These are phyloP conservation scores for Theileria annulata DNA, from an alignment of 169 alveolate genomes.

Conservation along the genomic window DNA sequence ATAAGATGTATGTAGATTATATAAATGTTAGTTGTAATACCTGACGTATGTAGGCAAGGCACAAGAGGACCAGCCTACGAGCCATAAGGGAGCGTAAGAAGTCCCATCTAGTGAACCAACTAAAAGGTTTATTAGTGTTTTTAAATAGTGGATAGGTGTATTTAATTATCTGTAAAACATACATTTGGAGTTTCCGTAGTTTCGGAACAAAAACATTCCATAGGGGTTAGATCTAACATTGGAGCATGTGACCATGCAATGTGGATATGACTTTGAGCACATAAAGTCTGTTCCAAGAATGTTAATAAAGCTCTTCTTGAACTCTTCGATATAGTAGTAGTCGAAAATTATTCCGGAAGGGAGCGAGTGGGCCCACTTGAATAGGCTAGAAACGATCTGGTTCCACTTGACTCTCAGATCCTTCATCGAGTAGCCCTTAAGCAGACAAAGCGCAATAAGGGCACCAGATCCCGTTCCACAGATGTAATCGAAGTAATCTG, in stretches of 20 bases:
- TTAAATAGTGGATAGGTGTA: too few species aligned
- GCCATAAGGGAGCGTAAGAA: slow-evolving; percentile 79
- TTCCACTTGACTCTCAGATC: slow-evolving; percentile 67
- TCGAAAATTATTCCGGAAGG: slow-evolving; percentile 79
- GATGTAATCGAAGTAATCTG: slow-evolving; percentile 76
- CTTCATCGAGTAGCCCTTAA: slow-evolving; percentile 67
- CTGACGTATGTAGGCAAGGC: slow-evolving; percentile 80
- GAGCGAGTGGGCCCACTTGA: slow-evolving; percentile 70
- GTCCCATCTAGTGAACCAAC: slow-evolving; percentile 71
- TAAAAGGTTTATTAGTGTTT: neutral
- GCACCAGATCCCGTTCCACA: slow-evolving; percentile 83
- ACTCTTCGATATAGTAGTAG: slow-evolving; percentile 59
- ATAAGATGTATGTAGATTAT: neutral
- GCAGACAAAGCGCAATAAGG: slow-evolving; percentile 69
- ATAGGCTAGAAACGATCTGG: slow-evolving; percentile 52
- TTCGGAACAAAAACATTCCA: slow-evolving; percentile 72
- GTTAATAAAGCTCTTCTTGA: slow-evolving; percentile 59
- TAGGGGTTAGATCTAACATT: slow-evolving; percentile 76
- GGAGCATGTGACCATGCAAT: slow-evolving; percentile 77
- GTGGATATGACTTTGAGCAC: slow-evolving; percentile 45
- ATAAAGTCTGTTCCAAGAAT: slow-evolving; percentile 69
- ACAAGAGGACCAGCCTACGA: slow-evolving; percentile 83
- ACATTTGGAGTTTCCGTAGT: slow-evolving; percentile 63
- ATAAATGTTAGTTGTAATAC: slow-evolving; percentile 13
- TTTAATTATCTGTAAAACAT: neutral